A percentile compares a stretch with the other conserved stretches of the same genome.
Evolutionary conservation across 768 basidiomycete species (phyloP).

Genomic region (Dioszegia crocea): DNA sequence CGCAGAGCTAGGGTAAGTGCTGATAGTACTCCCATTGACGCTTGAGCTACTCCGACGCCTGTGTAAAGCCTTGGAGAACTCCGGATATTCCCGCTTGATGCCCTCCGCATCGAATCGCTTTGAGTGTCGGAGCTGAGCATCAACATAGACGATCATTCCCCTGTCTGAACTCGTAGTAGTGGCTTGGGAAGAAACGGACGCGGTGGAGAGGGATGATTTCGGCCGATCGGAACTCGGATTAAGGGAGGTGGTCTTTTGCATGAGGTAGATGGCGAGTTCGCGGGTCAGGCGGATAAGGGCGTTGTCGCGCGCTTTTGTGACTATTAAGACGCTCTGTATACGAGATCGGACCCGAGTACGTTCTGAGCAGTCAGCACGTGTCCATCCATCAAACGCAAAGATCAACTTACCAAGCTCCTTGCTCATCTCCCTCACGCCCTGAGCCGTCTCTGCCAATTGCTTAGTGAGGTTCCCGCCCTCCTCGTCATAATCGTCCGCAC

Average conservation of each 20-base stretch:
- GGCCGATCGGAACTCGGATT: background rate
- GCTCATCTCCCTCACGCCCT: slow-evolving; percentile 97
- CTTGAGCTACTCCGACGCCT: slow-evolving; percentile 63
- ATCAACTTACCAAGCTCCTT: slow-evolving; percentile 77
- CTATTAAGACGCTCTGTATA: slow-evolving; percentile 87
- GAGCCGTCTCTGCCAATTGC: slow-evolving; percentile 93
- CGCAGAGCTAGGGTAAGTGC: slow-evolving; percentile 56
- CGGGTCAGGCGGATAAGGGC: slow-evolving; percentile 90
- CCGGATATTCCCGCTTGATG: slow-evolving; percentile 77
- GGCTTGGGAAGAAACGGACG: slow-evolving; percentile 6
- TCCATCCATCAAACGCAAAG: no score
- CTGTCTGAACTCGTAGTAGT: slow-evolving; percentile 51
- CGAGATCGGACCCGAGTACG: slow-evolving; percentile 85
- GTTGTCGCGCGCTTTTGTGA: slow-evolving; percentile 97
- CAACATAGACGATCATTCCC: slow-evolving; percentile 92
- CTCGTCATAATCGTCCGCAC: slow-evolving; percentile 57
- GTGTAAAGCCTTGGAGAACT: slow-evolving; percentile 75
- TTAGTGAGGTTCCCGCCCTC: slow-evolving; percentile 75
- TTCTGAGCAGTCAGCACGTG: slow-evolving; percentile 58
- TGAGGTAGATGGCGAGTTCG: slow-evolving; percentile 88
- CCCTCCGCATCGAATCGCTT: slow-evolving; percentile 91
- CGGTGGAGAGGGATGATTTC: slow-evolving; percentile 3
- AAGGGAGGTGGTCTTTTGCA: slow-evolving; percentile 60
- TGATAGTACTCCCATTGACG: slow-evolving; percentile 51
- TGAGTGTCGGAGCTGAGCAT: slow-evolving; percentile 79